A percentile compares a stretch with the other conserved stretches of the same genome.
Evolutionary conservation across 2,329 filamentous ascomycete genomes (phyloP).

Genomic region (Cytospora chrysosperma): DNA sequence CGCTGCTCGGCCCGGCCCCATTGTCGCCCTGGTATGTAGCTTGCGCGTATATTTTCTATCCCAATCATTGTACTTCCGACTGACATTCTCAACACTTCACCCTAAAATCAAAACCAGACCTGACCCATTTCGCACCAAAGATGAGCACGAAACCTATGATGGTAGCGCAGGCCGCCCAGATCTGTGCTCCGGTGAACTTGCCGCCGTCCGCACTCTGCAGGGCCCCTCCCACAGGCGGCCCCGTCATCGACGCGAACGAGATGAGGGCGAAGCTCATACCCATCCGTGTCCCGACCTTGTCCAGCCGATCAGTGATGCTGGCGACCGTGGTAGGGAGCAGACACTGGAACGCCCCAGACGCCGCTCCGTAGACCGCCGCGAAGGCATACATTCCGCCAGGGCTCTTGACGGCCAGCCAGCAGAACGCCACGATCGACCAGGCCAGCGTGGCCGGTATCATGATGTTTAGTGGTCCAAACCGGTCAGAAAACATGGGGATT

Average conservation of each 20-base stretch:
- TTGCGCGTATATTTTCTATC: background rate
- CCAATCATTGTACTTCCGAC: background rate
- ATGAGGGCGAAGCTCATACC: constrained; percentile 36
- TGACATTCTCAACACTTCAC: background rate
- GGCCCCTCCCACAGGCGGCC: constrained; percentile 36
- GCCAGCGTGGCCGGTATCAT: constrained; percentile 30
- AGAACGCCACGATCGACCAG: constrained; percentile 34
- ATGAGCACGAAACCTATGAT: constrained; percentile 27
- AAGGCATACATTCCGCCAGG: constrained; percentile 34
- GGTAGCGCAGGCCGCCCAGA: constrained; percentile 33
- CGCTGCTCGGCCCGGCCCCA: no score
- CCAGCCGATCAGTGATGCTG: constrained; percentile 34
- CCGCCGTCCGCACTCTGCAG: constrained; percentile 31
- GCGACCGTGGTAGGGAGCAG: constrained; percentile 34
- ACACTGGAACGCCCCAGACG: constrained; percentile 35
- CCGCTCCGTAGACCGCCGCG: constrained; percentile 34
- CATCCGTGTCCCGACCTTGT: constrained; percentile 35
- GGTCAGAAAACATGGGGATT: constrained; percentile 34
- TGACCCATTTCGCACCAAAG: constrained; percentile 11
- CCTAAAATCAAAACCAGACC: constrained; percentile 5
- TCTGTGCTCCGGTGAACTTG: constrained; percentile 30
- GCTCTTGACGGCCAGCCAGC: constrained; percentile 35
- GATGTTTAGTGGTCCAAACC: constrained; percentile 36
- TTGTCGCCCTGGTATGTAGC: background rate
- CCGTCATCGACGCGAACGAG: constrained; percentile 34